These are phyloP conservation scores for Boletus tylopilopsis DNA, from an alignment of 768 basidiomycete genomes.

Conservation along the genomic window DNA sequence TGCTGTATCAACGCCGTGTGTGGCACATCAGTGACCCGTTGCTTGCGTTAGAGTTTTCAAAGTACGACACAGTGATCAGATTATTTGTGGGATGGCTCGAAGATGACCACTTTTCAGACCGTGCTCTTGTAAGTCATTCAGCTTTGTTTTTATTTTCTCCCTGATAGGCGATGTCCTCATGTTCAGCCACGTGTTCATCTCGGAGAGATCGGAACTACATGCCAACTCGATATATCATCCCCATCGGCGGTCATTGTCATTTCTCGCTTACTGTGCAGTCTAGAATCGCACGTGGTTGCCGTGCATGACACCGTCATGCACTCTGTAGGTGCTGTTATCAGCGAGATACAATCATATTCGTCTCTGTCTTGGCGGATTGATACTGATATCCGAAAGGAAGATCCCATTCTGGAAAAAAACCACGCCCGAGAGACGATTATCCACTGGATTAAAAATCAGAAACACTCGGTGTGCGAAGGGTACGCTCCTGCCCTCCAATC, in stretches of 20 bases:
- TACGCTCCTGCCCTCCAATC: too few species aligned
- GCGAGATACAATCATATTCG: neutral
- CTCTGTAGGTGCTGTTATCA: conserved; percentile 3
- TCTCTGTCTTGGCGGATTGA: too few species aligned
- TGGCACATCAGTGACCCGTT: conserved; percentile 6
- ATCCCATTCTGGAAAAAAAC: too few species aligned
- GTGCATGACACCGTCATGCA: neutral
- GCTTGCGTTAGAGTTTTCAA: conserved; percentile 4
- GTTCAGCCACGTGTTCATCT: conserved; percentile 7
- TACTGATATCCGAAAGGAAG: too few species aligned
- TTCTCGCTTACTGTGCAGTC: neutral
- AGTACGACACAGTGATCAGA: conserved; percentile 1
- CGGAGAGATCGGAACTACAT: neutral
- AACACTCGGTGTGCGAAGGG: too few species aligned
- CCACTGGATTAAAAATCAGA: too few species aligned
- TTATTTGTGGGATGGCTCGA: conserved; percentile 7
- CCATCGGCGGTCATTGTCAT: conserved; percentile 1
- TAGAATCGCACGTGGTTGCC: neutral
- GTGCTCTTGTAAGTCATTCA: neutral
- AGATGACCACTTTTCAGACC: neutral
- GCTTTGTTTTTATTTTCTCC: neutral
- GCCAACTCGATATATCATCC: conserved; percentile 1
- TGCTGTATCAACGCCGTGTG: conserved; percentile 5
- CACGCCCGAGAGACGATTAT: too few species aligned
- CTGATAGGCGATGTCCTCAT: neutral